phyloP scores from a whole-genome alignment of 495 filamentous ascomycete genomes.

The Mytilinidion resinicola region DNA sequence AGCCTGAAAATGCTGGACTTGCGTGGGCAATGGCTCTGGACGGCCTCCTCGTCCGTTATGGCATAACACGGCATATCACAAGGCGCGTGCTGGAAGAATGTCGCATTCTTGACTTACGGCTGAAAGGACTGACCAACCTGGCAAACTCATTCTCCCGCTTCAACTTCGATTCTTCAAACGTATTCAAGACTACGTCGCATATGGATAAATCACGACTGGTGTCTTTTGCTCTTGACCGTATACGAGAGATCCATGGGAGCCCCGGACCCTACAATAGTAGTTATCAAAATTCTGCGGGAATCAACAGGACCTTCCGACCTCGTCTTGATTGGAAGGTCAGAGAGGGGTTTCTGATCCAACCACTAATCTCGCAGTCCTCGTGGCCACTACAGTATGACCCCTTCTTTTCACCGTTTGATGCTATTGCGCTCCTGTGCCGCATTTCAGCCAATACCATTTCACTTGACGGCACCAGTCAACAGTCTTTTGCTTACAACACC shows the following conservation, averaged over 20 bases:
- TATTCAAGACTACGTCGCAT: constrained; percentile 1
- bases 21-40: constrained; percentile 19
- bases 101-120: not conserved
- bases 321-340: not conserved
- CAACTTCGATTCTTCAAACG: constrained; percentile 5
- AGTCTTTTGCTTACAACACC: not conserved
- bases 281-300: not conserved
- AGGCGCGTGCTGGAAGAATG: constrained; percentile 5
- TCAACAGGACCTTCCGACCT: not conserved
- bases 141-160: not conserved
- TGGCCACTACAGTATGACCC: constrained; percentile 16
- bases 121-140: constrained; percentile 2
- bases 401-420: constrained; percentile 8
- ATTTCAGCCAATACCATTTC: not conserved
- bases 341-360: constrained; percentile 1
- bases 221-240: not conserved
- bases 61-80: constrained; percentile 1
- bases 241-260: not conserved
- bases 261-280: not conserved
- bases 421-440: constrained; percentile 2
- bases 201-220: constrained; percentile 9
- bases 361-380: not conserved
- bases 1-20: constrained; percentile 19
- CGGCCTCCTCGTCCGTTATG: constrained; percentile 5
- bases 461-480: not conserved